Conservation (phyloP, 768 basidiomycete species). For the Mycena pura region DNA sequence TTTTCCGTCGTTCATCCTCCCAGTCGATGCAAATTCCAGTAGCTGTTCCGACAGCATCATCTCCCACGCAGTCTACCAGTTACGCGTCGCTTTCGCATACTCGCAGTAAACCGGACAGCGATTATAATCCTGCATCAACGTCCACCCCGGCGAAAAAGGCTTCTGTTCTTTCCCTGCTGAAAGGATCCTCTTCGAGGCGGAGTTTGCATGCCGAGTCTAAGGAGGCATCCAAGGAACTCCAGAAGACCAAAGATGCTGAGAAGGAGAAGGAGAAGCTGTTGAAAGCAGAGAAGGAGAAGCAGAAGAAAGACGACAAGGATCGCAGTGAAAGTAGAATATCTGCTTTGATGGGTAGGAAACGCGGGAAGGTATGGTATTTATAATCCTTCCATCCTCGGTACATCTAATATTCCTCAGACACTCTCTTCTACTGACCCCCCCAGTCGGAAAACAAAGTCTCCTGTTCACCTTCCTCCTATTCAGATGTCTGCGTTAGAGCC, state of each 20-base stretch:
- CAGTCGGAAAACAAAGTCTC: constrained; percentile 66
- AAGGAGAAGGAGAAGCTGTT: constrained; percentile 56
- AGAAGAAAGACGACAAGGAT: constrained; percentile 83
- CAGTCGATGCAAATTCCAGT: constrained; percentile 77
- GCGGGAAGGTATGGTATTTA: constrained; percentile 77
- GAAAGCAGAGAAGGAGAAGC: constrained; percentile 56
- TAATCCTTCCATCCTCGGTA: neutral
- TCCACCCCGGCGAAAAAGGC: constrained; percentile 75
- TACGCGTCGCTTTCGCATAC: constrained; percentile 47
- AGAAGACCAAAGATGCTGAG: constrained; percentile 45
- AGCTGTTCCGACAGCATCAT: constrained; percentile 56
- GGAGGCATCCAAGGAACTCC: constrained; percentile 56
- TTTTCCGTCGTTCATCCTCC: constrained; percentile 91
- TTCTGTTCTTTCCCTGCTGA: constrained; percentile 83
- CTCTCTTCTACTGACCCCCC: constrained; percentile 78
- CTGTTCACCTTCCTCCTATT: constrained; percentile 85
- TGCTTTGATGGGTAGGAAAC: constrained; percentile 83
- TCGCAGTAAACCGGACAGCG: constrained; percentile 53
- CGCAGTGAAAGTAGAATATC: constrained; percentile 91
- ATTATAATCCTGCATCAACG: constrained; percentile 58
- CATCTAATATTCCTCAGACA: constrained; percentile 57
- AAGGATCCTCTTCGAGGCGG: constrained; percentile 81
- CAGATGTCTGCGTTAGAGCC: constrained; percentile 87
- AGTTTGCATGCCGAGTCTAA: constrained; percentile 77
- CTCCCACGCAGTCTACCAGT: constrained; percentile 54